Evolutionary conservation across 371 early-diverging fungal genomes (phyloP).

Genomic region (Mucor sp.): DNA sequence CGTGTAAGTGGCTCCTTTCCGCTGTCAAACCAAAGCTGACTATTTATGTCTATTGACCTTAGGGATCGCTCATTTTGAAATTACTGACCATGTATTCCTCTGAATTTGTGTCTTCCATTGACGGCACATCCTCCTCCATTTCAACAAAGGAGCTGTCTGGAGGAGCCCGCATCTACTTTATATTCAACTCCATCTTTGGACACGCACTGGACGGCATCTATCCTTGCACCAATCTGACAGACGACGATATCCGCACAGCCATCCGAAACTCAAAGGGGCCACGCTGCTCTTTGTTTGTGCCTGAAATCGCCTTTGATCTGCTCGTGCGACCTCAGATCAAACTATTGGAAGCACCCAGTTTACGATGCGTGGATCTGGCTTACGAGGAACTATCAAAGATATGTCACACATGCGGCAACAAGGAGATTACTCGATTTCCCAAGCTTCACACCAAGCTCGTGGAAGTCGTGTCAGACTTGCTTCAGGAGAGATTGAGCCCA

Average conservation of each 20-base stretch:
- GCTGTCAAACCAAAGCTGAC: constrained; percentile 15
- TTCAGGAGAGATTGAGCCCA: constrained; percentile 77
- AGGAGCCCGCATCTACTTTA: constrained; percentile 90
- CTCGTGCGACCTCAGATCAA: constrained; percentile 85
- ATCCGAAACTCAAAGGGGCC: constrained; percentile 92
- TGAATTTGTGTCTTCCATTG: constrained; percentile 80
- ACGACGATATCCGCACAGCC: constrained; percentile 85
- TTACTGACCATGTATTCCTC: constrained; percentile 81
- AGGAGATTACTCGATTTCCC: constrained; percentile 73
- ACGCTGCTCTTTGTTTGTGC: constrained; percentile 85
- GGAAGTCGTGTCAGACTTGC: constrained; percentile 76
- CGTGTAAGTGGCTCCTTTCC: too few relatives aligned
- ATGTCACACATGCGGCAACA: constrained; percentile 82
- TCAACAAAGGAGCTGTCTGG: constrained; percentile 91
- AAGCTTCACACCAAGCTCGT: constrained; percentile 75
- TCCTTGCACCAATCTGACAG: constrained; percentile 77
- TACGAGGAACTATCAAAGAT: constrained; percentile 89
- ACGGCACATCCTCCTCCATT: constrained; percentile 82
- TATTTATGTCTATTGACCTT: constrained; percentile 1
- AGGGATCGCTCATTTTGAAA: constrained; percentile 74
- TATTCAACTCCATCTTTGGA: constrained; percentile 86
- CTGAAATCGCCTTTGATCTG: constrained; percentile 89
- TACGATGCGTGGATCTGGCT: constrained; percentile 84
- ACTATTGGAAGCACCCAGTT: constrained; percentile 78
- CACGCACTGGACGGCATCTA: constrained; percentile 76